Base-by-base conservation (phyloP, 1,284 basidiomycete species). In the Fomitiporia mediterranea region DNA sequence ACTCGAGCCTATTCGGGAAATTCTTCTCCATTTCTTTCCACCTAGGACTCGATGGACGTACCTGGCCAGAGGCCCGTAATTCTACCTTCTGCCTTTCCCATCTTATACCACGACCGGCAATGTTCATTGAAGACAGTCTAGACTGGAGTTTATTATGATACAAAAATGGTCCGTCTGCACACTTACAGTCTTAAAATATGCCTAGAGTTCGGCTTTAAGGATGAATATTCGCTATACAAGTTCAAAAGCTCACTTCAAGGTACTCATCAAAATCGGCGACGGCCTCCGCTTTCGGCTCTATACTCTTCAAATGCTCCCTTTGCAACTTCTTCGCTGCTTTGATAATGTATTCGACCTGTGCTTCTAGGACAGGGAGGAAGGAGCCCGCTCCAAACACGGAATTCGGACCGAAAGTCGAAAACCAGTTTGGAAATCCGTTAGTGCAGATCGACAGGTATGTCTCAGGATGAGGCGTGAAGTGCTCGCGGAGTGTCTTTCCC, bases 21-120 rank as follows among this genome's bases (percentile, higher is more conserved):
- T 8, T 5, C 23, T 50, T 40, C 42, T 46, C 23, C 23, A 25
- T 27, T 37, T 13, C 9, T 9, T 3, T 11, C 2, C 25, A n/a
- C 23, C 47, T 11, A 49, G 30, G 17, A 11, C 11, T 30, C 1
- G 23, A 13, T 32, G 23, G 21, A 9, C 11, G 27, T 61, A 78
- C 81, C 81, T 25, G 83, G 83, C 80, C 81, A 86, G 3, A 86
- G 67, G 0, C 72, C 80, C 21, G 74, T 72, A 2, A 84, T 70
- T 1, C 78, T 72, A 2, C 83, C 82, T 54, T 82, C 79, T 60
- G 75, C 74, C 58, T 77, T 77, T 3, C 81, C 81, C 40, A 69
- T 71, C 65, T 86, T 85, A 63, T 85, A 86, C 84, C 84, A 87
- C 3, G 81, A 81, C 3, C 75, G 71, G 61, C 83, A 85, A 56